phyloP scores from a whole-genome alignment of 1,139 yeast species.

The Hansenula anomala region DNA sequence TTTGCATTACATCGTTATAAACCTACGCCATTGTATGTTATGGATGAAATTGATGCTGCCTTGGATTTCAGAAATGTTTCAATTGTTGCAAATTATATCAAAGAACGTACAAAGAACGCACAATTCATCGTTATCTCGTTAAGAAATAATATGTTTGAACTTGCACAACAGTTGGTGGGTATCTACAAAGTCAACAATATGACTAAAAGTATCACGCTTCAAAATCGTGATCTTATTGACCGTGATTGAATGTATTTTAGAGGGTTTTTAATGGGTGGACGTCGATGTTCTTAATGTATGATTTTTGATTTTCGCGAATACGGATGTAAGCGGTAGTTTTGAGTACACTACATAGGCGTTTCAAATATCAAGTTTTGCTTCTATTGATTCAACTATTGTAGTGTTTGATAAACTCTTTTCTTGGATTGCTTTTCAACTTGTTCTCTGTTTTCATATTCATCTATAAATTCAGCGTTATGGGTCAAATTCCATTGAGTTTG shows the following conservation, averaged over 20 bases:
- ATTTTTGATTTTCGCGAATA: neutral
- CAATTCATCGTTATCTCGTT: slow-evolving; percentile 94
- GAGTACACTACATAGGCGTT: no score
- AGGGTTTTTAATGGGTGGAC: neutral
- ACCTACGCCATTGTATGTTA: slow-evolving; percentile 96
- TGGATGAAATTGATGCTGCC: slow-evolving; percentile 99
- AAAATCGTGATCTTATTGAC: slow-evolving; percentile 47
- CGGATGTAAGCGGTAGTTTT: no score
- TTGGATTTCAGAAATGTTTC: slow-evolving; percentile 95
- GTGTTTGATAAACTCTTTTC: slow-evolving; percentile 62
- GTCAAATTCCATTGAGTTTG: slow-evolving; percentile 74
- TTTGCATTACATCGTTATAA: slow-evolving; percentile 95
- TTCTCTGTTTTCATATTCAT: slow-evolving; percentile 56
- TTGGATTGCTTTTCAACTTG: slow-evolving; percentile 50
- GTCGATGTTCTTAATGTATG: neutral
- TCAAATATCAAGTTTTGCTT: no score
- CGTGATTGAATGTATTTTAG: neutral
- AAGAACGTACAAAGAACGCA: slow-evolving; percentile 92
- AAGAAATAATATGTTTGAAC: slow-evolving; percentile 96
- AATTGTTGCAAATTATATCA: slow-evolving; percentile 94
- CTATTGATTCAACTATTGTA: slow-evolving; percentile 10
- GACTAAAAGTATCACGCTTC: slow-evolving; percentile 79
- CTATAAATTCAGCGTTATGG: slow-evolving; percentile 72
- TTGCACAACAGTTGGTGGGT: slow-evolving; percentile 91
- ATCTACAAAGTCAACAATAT: slow-evolving; percentile 89